Base-by-base conservation (phyloP, 2,329 filamentous ascomycete species). In the Ascomycota sp. region DNA sequence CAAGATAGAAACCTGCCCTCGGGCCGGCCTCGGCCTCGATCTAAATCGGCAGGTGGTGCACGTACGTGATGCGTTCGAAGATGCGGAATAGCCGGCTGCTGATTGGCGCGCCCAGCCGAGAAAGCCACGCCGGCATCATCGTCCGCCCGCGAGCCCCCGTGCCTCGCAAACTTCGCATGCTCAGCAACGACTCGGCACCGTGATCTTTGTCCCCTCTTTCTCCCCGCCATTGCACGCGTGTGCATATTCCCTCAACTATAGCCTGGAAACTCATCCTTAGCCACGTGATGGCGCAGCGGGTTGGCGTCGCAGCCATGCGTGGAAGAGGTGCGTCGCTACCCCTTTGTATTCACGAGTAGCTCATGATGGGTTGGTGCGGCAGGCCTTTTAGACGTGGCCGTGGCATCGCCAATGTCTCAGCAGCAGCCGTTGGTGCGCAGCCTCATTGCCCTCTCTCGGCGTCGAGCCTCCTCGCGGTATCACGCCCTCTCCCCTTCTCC, bases 231-330 rank as follows among this genome's bases (percentile, higher is more conserved):
- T 9, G 12, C 13, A 2, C 5, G 8, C 8, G 25, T 26, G 13
- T 17, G 5, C 8, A 15, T 8, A 8, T 26, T 26, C 15, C 11
- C 20, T 27, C 12, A 45, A 51, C 40, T 26, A 72, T 72, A 66
- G 63, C 59, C 48, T 57, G 15, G 15, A 17, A 17, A 4, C 15
- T 17, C 15, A 17, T 4, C 4, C 4, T 3, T 17, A 17, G 15
- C 15, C 15, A n/a, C 15, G 15, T 17, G 15, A 17, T 17, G 15
- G 15, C 62, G 45, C 62, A 65, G 43, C 55, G 65, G 55, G 57
- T 67, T 44, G 66, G 65, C 50, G 47, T 68, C 40, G 59, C 61
- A 53, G 65, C 65, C 49, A 51, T 69, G 48, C 64, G 65, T 50
- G 59, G 64, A 50, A 60, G 65, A 63, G 61, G 66, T 69, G 49